Evolutionary conservation across 805 yeast genomes (phyloP), one percentile per base, ranked within the genome.

Genomic region (Wickerhamiella parazyma): DNA sequence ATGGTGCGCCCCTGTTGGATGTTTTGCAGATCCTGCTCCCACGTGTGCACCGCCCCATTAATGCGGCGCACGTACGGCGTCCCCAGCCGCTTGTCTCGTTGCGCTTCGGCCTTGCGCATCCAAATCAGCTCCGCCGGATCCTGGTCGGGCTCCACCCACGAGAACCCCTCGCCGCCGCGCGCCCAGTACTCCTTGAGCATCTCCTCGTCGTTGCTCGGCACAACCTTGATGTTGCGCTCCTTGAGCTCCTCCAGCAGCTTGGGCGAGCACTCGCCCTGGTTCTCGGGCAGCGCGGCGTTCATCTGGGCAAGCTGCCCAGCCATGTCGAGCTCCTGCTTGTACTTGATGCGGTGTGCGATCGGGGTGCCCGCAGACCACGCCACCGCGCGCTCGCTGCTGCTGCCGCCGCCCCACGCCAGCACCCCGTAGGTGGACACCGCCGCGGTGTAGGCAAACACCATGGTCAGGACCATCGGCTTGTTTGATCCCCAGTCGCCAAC

Each of bases 71-170:
- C 49, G 36, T 50, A 53, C 1, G 56, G 51, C 17, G 54, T 49
- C 2, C 49, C 49, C 5, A 53, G 24, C 9, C 56, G 48, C 37
- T 42, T 40, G 38, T 49, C 53, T 17, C 47, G 38, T 3, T 42
- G 43, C 14, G 36, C 37, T 39, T 59, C 61, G 59, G 59, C 53
- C 41, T 55, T 55, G 6, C 50, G 42, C 17, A 54, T 42, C 63
- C 64, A 61, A 4, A 57, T 36, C 10, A 56, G 47, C 17, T 78
- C 85, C 0, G 91, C 93, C 0, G 94, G 94, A 55, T 84, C 94
- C 55, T 80, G 80, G 56, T 83, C 94, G 0, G 94, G 94, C 55
- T 83, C 94, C 10, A 73, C 78, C 94, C 94, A 83, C 48, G 78
- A 82, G 55, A 81, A 83, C 11, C 85, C 86, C 44, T 79, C 87